phyloP scores from a whole-genome alignment of 2,329 filamentous ascomycete genomes.

The Xylariaceae sp. region DNA sequence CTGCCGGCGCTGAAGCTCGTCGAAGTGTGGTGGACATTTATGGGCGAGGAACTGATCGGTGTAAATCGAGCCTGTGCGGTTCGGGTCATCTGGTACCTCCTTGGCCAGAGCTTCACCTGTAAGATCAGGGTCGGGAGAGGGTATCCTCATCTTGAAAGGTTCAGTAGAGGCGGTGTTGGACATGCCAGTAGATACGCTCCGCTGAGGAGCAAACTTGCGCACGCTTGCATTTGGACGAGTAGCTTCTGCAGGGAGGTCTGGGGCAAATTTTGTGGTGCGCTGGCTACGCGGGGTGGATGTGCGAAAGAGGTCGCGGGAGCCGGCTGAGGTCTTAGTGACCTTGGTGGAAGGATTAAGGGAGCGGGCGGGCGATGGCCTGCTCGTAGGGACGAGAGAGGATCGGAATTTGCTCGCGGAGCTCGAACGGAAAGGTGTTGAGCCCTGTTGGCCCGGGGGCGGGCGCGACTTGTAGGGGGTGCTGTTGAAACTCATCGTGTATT shows the following conservation, averaged over 20 bases:
- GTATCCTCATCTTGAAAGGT: conserved; percentile 65
- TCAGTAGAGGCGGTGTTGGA: conserved; percentile 57
- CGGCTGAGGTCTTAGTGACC: conserved; percentile 26
- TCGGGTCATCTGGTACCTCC: conserved; percentile 60
- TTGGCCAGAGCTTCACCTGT: conserved; percentile 62
- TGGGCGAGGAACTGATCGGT: conserved; percentile 65
- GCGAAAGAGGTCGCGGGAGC: conserved; percentile 41
- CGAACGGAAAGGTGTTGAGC: conserved; percentile 41
- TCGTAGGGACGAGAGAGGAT: conserved; percentile 45
- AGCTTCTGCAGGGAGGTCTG: conserved; percentile 38
- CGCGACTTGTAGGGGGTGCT: conserved; percentile 40
- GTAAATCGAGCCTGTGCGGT: conserved; percentile 61
- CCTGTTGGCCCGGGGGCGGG: conserved; percentile 38
- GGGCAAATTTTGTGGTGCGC: conserved; percentile 40
- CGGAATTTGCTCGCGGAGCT: conserved; percentile 39
- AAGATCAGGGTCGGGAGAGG: conserved; percentile 61
- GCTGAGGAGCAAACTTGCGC: conserved; percentile 41
- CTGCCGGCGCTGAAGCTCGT: conserved; percentile 65
- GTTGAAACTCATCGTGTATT: conserved; percentile 37
- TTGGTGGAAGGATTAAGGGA: conserved; percentile 33
- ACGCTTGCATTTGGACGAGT: conserved; percentile 32
- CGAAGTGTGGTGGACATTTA: conserved; percentile 63
- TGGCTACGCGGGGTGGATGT: conserved; percentile 39
- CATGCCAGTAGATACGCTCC: conserved; percentile 58
- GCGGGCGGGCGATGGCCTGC: conserved; percentile 36